Conservation (phyloP, 78 protist genomes). For the Parvularia atlantis region DNA sequence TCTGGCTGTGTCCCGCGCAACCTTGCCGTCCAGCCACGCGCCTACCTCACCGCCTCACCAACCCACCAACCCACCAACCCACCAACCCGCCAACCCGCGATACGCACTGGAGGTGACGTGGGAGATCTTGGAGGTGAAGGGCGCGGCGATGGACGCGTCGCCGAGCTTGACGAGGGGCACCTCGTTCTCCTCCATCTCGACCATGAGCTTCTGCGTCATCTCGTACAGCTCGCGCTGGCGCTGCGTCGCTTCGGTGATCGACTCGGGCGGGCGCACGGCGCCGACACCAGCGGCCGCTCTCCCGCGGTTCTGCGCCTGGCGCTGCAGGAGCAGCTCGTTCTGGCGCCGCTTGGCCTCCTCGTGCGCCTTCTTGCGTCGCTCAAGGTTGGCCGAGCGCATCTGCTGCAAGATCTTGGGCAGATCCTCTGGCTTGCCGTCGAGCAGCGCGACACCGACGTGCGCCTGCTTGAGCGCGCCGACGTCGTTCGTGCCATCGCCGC, state of each 20-base stretch:
- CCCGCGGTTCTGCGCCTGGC: too few species aligned
- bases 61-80: too few species aligned
- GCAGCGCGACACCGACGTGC: slow-evolving; percentile 82
- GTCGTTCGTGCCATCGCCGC: slow-evolving; percentile 99
- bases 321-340: too few species aligned
- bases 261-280: too few species aligned
- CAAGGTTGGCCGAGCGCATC: not conserved
- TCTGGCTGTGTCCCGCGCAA: too few species aligned
- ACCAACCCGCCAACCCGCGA: too few species aligned
- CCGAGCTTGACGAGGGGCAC: slow-evolving; percentile 61
- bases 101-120: slow-evolving; percentile 4
- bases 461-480: slow-evolving; percentile 99
- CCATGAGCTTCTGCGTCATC: too few species aligned
- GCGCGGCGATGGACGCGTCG: slow-evolving; percentile 97
- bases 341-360: not conserved
- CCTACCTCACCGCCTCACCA: too few species aligned
- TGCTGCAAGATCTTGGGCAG: not conserved
- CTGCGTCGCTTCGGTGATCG: too few species aligned
- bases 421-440: slow-evolving; percentile 2
- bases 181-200: not conserved
- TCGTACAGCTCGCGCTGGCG: too few species aligned
- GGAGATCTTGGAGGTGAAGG: slow-evolving; percentile 85
- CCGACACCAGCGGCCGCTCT: too few species aligned
- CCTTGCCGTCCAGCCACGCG: too few species aligned
- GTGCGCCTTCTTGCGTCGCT: not conserved